Evolutionary conservation across 2,329 filamentous ascomycete species (phyloP), one percentile per base, ranked within the genome.

Genomic region (Pestalotiopsis sp.): DNA sequence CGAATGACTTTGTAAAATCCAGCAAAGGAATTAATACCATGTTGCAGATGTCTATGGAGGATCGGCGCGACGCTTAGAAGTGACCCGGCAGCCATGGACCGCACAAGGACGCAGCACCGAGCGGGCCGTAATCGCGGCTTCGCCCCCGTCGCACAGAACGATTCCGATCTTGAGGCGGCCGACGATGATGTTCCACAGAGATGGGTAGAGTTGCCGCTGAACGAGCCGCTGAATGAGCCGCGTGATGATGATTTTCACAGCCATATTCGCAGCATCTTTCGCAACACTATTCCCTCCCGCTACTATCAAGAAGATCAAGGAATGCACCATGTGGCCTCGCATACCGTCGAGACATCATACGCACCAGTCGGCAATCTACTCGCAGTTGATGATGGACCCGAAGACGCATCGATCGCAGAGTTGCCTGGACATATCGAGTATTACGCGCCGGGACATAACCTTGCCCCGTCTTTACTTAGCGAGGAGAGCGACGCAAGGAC

Each of bases 391-490:
- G 17, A 11, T 61, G 65, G 36, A 25, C 27, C 52, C 11, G 49
- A 66, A 58, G 68, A 69, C 9, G 20, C 57, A 4, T n/a, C 66
- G 12, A 69, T 69, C 36, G 57, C 68, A 14, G 68, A 69, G 41
- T 61, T 69, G 4, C 41, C 68, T 5, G 45, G 45, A 9, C 36
- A 64, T 38, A 41, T 65, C 27, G 68, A 68, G 41, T 68, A 66
- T 23, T 70, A 70, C 38, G 66, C 60, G 3, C 68, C 66, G 4
- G 36, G 23, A 3, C 61, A 69, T 13, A 14, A 61, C 7, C 58
- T 66, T n/a, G 68, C 68, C 17, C 68, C 68, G 58, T 70, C 68
- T 23, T 31, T 61, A 5, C 66, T 70, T 3, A 70, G 68, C 49
- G 63, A 66, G 11, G 39, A 52, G 9, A 70, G 68, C 63, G 66